phyloP scores from a whole-genome alignment of 1,284 basidiomycete genomes.

The Coniferiporia sulphurascens region DNA sequence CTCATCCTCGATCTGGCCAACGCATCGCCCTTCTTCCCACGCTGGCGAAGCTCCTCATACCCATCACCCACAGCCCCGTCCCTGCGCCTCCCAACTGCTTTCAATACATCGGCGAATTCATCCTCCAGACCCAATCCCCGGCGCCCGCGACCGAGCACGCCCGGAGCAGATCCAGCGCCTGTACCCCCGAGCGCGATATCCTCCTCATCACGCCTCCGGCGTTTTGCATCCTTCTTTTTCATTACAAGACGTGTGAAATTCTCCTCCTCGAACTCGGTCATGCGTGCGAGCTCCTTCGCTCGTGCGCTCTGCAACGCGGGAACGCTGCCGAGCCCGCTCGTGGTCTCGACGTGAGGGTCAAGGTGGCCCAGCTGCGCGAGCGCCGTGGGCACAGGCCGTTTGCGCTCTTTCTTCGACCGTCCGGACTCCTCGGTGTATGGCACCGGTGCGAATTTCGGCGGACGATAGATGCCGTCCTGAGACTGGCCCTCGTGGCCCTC shows the following conservation, averaged over 20 bases:
- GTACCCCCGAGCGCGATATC: slow-evolving; percentile 83
- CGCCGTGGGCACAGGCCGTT: slow-evolving; percentile 60
- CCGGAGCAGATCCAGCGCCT: slow-evolving; percentile 35
- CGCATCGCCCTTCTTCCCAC: slow-evolving; percentile 60
- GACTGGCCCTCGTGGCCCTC: slow-evolving; percentile 28
- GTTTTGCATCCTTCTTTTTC: slow-evolving; percentile 83
- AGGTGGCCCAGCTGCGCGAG: slow-evolving; percentile 65
- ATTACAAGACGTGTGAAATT: slow-evolving; percentile 92
- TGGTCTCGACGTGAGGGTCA: slow-evolving; percentile 69
- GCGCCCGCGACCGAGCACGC: slow-evolving; percentile 46
- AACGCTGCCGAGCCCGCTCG: slow-evolving; percentile 71
- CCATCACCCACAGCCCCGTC: slow-evolving; percentile 52
- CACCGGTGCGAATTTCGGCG: slow-evolving; percentile 89
- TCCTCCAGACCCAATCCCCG: slow-evolving; percentile 77
- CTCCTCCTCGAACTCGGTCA: slow-evolving; percentile 93
- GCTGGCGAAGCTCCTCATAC: slow-evolving; percentile 69
- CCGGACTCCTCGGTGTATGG: slow-evolving; percentile 73
- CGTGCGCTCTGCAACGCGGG: slow-evolving; percentile 58
- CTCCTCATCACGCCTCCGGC: slow-evolving; percentile 83
- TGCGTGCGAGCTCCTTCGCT: slow-evolving; percentile 73
- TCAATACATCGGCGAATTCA: slow-evolving; percentile 79
- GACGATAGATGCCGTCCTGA: slow-evolving; percentile 72
- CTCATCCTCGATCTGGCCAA: slow-evolving; percentile 45
- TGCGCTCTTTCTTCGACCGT: slow-evolving; percentile 39
- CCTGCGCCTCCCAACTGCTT: slow-evolving; percentile 44